Conservation (phyloP, 768 basidiomycete genomes). For the Boletus reticuloceps region DNA sequence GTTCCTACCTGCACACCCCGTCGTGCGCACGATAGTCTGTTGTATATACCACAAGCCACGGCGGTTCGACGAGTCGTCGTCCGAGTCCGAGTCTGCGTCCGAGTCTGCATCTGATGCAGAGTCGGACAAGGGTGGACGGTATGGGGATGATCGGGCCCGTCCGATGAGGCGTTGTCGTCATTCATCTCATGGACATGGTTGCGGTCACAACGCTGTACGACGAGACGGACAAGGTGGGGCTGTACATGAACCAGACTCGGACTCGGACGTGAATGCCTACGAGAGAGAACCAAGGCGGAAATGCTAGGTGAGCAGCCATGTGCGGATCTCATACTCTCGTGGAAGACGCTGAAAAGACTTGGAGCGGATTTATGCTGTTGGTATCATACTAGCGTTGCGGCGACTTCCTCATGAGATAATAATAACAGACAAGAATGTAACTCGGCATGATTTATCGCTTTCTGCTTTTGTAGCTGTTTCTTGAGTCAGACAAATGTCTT, state of each 20-base stretch:
- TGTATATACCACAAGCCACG: slow-evolving; percentile 91
- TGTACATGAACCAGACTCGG: slow-evolving; percentile 20
- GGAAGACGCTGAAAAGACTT: too few species aligned
- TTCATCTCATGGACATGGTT: slow-evolving; percentile 1
- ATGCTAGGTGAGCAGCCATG: too few species aligned
- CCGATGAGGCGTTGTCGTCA: slow-evolving; percentile 5
- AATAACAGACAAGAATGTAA: too few species aligned
- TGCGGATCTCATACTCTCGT: too few species aligned
- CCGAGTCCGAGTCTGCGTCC: not conserved
- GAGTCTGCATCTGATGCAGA: slow-evolving; percentile 25
- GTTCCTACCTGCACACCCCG: too few species aligned
- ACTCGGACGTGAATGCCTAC: slow-evolving; percentile 47
- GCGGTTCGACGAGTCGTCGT: slow-evolving; percentile 79
- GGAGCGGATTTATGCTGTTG: too few species aligned
- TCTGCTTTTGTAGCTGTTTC: too few species aligned
- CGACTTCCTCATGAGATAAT: too few species aligned
- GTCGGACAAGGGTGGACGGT: slow-evolving; percentile 10
- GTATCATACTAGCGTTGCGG: too few species aligned
- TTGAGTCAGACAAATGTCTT: too few species aligned
- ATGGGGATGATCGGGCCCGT: slow-evolving; percentile 11
- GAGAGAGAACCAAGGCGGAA: slow-evolving; percentile 38
- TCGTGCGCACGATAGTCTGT: slow-evolving; percentile 59
- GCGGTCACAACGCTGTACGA: not conserved
- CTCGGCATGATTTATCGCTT: too few species aligned
- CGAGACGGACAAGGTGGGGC: slow-evolving; percentile 8